phyloP scores from a whole-genome alignment of 306 rosid genomes.

The Corylus avellana region DNA sequence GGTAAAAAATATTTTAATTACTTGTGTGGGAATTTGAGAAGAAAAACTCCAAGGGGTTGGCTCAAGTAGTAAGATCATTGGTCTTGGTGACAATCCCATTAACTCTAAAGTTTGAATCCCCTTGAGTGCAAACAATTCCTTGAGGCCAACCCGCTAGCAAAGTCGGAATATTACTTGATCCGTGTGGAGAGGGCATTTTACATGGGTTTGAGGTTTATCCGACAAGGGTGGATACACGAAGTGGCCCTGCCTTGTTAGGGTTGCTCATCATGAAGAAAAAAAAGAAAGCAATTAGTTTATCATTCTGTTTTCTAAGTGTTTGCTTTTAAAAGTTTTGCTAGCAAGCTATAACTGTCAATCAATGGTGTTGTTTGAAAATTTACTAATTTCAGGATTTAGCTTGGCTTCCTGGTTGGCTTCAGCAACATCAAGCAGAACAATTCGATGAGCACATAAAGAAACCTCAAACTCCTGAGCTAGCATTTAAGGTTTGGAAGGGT shows the following conservation, averaged over 20 bases:
- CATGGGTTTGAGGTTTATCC: no score
- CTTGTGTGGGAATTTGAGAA: neutral
- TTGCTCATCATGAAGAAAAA: no score
- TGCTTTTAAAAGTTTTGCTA: neutral
- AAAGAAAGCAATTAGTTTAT: neutral
- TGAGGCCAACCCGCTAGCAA: no score
- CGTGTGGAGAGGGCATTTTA: no score
- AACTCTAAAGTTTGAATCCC: no score
- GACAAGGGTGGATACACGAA: no score
- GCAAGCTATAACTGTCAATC: neutral
- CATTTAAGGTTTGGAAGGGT: slow-evolving; percentile 48
- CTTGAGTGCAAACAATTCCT: no score
- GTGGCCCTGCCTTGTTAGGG: no score
- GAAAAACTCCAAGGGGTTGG: no score
- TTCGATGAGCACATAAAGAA: slow-evolving; percentile 38
- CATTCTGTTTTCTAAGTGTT: neutral
- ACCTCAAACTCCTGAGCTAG: slow-evolving; percentile 34
- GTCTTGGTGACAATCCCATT: no score
- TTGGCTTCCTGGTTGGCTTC: slow-evolving; percentile 91
- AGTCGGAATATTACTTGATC: no score
- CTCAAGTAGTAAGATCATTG: no score
- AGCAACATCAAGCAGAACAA: slow-evolving; percentile 53
- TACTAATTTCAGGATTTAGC: slow-evolving; percentile 59
- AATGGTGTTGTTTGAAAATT: slow-evolving; percentile 9
- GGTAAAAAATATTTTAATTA: neutral